Conservation (phyloP, 495 filamentous ascomycete genomes). For the Neurospora sp. region DNA sequence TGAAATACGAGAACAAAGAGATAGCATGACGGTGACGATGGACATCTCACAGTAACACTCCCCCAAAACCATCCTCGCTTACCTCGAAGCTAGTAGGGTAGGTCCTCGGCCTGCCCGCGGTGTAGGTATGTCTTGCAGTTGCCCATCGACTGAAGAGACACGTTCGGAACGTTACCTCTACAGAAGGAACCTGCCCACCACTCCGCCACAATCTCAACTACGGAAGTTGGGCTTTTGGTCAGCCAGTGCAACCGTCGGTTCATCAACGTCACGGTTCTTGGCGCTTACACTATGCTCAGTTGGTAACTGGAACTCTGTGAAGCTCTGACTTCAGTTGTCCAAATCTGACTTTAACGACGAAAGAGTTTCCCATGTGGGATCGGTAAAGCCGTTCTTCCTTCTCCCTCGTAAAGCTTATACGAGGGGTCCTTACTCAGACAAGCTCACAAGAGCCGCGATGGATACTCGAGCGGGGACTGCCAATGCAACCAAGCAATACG, state of each 20-base stretch:
- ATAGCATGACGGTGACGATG: neutral
- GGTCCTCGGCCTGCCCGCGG: neutral
- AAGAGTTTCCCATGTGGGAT: neutral
- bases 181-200: neutral
- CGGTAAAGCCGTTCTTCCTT: neutral
- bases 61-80: neutral
- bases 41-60: neutral
- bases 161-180: neutral
- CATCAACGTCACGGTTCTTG: neutral
- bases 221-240: neutral
- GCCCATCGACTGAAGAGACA: neutral
- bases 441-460: neutral
- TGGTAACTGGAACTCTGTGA: neutral
- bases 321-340: neutral
- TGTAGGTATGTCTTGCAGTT: neutral
- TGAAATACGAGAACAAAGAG: neutral
- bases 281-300: neutral
- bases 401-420: neutral
- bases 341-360: neutral
- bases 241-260: neutral
- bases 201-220: neutral
- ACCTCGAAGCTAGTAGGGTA: neutral
- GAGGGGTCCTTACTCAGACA: neutral
- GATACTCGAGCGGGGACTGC: neutral
- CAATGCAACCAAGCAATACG: neutral